phyloP scores from a whole-genome alignment of 306 rosid genomes.

The Ormosia semicastrata region DNA sequence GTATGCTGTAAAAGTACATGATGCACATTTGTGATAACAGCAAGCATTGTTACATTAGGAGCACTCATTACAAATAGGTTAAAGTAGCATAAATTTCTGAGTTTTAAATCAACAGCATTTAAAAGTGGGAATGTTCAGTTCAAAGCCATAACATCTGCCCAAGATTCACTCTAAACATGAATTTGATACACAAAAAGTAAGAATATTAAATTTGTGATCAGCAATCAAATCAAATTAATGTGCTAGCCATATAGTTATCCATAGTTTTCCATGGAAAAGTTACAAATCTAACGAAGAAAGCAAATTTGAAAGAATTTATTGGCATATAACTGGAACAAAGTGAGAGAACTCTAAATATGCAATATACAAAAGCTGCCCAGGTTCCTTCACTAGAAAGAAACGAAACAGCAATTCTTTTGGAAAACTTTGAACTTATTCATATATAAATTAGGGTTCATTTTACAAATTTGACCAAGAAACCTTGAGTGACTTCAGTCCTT shows the following conservation, averaged over 20 bases:
- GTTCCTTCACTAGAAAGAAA: neutral
- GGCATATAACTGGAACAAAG: neutral
- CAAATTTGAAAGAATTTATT: neutral
- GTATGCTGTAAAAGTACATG: neutral
- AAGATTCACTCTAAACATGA: neutral
- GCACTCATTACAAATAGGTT: neutral
- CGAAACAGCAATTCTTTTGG: neutral
- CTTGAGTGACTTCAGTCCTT: neutral
- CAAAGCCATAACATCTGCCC: neutral
- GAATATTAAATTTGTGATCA: neutral
- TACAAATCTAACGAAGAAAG: neutral
- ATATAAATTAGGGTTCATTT: neutral
- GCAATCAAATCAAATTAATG: neutral
- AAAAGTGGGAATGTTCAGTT: neutral
- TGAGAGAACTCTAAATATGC: constrained; percentile 1
- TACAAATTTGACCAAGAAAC: neutral
- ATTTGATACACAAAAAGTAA: neutral
- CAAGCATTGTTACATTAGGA: neutral
- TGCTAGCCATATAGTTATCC: neutral
- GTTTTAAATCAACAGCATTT: neutral
- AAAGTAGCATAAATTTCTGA: neutral
- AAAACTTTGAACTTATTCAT: neutral
- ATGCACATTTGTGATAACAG: neutral
- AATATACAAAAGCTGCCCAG: neutral
- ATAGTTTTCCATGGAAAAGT: neutral